Percentiles rank a stretch among this genome's conserved stretches.
phyloP scores from a whole-genome alignment of 768 basidiomycete genomes.

The Trametes cingulata region DNA sequence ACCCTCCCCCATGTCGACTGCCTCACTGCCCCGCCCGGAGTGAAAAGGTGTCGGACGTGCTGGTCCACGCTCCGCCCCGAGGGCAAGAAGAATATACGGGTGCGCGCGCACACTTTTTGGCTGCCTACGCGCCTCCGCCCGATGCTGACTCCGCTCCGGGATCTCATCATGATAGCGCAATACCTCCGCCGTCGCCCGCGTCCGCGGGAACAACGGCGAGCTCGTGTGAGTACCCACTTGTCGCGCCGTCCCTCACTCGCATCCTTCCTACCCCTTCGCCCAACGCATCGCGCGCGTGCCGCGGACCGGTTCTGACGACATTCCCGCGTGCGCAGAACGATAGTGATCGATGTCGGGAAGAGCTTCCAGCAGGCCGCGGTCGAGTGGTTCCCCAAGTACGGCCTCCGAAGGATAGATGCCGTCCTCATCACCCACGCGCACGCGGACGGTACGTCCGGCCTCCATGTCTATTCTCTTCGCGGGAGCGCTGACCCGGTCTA shows the following conservation, averaged over 20 bases:
- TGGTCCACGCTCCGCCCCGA: constrained; percentile 64
- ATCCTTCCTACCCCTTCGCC: neutral
- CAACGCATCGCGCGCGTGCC: neutral
- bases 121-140: neutral
- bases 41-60: constrained; percentile 60
- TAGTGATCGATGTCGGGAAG: constrained; percentile 86
- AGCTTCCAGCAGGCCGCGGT: constrained; percentile 64
- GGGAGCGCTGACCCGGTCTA: neutral
- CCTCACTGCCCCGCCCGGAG: constrained; percentile 64
- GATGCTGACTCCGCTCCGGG: constrained; percentile 2
- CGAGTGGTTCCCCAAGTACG: constrained; percentile 70
- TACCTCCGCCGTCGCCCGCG: constrained; percentile 68
- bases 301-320: neutral
- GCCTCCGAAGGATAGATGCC: constrained; percentile 68
- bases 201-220: constrained; percentile 40
- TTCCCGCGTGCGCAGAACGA: constrained; percentile 47
- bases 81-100: constrained; percentile 80
- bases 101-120: constrained; percentile 6
- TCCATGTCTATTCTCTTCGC: neutral
- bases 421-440: constrained; percentile 88
- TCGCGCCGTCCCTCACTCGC: neutral
- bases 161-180: constrained; percentile 49
- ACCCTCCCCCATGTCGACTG: constrained; percentile 72
- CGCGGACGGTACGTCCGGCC: constrained; percentile 59
- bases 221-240: constrained; percentile 48